Percentiles rank a stretch among this genome's conserved stretches.
Conservation (phyloP, 805 yeast genomes). For the Zygosaccharomyces pseudorouxii region DNA sequence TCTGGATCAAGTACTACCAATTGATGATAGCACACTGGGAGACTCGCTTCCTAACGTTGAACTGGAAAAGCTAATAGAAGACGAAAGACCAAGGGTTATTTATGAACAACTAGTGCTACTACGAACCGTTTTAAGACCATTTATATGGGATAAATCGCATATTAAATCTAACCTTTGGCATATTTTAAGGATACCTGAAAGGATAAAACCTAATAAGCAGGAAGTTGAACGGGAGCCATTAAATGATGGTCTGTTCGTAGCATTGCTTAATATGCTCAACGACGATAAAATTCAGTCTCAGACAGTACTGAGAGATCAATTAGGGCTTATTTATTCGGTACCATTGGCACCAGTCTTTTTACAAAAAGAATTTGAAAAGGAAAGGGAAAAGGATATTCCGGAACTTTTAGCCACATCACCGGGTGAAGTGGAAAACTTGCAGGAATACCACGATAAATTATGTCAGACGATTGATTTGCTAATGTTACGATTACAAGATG, state of each 20-base stretch:
- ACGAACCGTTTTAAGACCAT: conserved; percentile 21
- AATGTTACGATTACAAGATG: conserved; percentile 32
- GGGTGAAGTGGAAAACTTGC: conserved; percentile 13
- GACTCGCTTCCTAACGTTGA: neutral
- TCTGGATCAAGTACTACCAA: conserved; percentile 9
- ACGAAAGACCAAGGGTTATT: conserved; percentile 30
- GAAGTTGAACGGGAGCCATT: conserved; percentile 10
- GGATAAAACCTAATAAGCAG: neutral
- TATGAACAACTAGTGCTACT: conserved; percentile 30
- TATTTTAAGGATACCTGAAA: conserved; percentile 25
- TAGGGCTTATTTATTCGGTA: conserved; percentile 19
- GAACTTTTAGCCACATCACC: conserved; percentile 10
- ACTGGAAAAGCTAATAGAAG: conserved; percentile 19
- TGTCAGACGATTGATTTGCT: conserved; percentile 26
- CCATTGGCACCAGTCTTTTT: conserved; percentile 16
- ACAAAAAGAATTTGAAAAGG: conserved; percentile 14
- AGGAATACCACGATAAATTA: conserved; percentile 26
- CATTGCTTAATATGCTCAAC: conserved; percentile 10
- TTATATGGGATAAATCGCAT: conserved; percentile 29
- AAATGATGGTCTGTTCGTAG: conserved; percentile 21
- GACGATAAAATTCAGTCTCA: conserved; percentile 6
- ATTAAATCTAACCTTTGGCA: conserved; percentile 25
- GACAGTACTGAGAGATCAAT: conserved; percentile 19
- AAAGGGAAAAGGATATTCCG: conserved; percentile 21
- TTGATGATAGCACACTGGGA: conserved; percentile 1